Base-by-base conservation (phyloP, 306 rosid genomes). In the Amphicarpaea edgeworthii region DNA sequence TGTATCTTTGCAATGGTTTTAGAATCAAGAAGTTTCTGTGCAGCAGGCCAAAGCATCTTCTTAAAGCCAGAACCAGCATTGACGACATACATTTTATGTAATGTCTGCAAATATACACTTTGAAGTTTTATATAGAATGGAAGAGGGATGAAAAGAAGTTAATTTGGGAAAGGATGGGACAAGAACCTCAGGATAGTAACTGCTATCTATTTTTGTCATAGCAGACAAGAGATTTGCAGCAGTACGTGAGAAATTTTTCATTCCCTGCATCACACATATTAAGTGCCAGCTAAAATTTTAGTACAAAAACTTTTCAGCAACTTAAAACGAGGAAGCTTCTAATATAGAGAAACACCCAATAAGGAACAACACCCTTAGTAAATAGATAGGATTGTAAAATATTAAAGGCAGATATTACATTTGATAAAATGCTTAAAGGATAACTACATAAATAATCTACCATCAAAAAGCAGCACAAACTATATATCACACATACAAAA, bases 21-120 rank as follows among this genome's bases (percentile, higher is more conserved):
- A 50, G 87, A 55, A 65, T 96, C 99, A 77, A 93, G 91, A 87
- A 93, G 88, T 71, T 87, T 96, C 73, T 89, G 96, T 9, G 97
- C 98, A 76, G 99, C 93, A 65, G 97, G 98, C 99, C 99, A 96
- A 72, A 96, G 93, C 90, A 96, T 85, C 89, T 84, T 95, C 83
- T 84, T 96, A 84, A 96, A 96, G 49, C 93, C 98, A 61, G 97
- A 75, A 76, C 99, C 98, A 84, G 99, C 99, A 86, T 96, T 92
- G 79, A 96, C 91, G 0, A 96, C 79, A 81, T 86, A 96, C 97
- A 93, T 92, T 43, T 91, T 90, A 85, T 96, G 92, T 76, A 96
- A 74, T 12, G 99, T 96, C 99, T 96, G 85, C 15, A 82, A 40
- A 82, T 42, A 83, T 68, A 21, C 57, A 46, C 6, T 23, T 40